Evolutionary conservation across 2,329 filamentous ascomycete species (phyloP).

Genomic region (Cladosporium sp.): DNA sequence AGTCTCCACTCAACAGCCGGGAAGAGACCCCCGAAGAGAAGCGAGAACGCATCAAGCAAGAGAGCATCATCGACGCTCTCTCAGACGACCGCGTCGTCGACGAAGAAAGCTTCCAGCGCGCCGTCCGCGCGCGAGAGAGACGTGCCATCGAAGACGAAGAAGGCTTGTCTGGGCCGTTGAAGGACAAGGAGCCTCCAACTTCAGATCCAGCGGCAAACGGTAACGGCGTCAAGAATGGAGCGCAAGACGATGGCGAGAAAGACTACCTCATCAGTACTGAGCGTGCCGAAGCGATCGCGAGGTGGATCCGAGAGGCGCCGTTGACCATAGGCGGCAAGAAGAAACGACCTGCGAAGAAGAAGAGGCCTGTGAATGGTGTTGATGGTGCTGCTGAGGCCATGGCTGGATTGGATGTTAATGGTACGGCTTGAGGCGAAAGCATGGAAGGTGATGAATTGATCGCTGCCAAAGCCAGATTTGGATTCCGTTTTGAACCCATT

Average conservation of each 20-base stretch:
- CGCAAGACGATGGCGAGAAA: constrained; percentile 65
- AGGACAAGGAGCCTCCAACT: constrained; percentile 30
- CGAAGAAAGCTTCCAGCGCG: constrained; percentile 65
- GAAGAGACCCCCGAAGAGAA: constrained; percentile 56
- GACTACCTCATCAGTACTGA: constrained; percentile 69
- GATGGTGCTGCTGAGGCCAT: not conserved
- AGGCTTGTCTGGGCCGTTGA: constrained; percentile 38
- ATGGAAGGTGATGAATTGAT: not conserved
- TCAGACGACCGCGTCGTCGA: constrained; percentile 69
- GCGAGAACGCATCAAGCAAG: constrained; percentile 60
- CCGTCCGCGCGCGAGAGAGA: constrained; percentile 62
- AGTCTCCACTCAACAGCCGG: constrained; percentile 8
- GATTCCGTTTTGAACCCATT: not conserved
- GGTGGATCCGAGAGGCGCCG: constrained; percentile 65
- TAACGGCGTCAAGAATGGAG: constrained; percentile 55
- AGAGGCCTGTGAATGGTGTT: constrained; percentile 27
- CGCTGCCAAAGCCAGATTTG: not conserved
- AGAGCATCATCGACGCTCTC: constrained; percentile 67
- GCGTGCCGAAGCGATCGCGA: constrained; percentile 66
- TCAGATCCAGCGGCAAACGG: not conserved
- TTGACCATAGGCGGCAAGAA: constrained; percentile 40
- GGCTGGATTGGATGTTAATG: not conserved
- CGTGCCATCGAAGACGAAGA: constrained; percentile 60
- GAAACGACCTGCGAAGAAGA: constrained; percentile 36
- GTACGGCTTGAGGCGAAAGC: not conserved